Percentiles rank a stretch among this genome's conserved stretches.
Evolutionary conservation across 257 asterid genomes (phyloP).

Genomic region (Lavandula angustifolia): DNA sequence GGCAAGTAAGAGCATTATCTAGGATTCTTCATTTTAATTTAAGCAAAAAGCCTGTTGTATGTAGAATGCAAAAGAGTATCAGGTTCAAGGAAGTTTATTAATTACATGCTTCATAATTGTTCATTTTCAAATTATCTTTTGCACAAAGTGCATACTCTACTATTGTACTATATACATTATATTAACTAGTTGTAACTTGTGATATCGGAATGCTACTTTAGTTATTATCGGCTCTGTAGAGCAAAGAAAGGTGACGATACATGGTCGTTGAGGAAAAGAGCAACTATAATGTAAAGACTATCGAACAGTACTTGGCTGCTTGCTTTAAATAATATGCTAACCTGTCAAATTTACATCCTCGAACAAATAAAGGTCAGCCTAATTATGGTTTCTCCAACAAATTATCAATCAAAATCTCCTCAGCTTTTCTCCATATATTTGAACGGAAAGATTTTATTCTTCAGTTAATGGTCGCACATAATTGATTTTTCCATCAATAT

Average conservation of each 20-base stretch:
- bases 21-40: not conserved
- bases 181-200: not conserved
- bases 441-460: not conserved
- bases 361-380: not conserved
- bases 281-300: too few relatives aligned
- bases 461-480: not conserved
- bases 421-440: not conserved
- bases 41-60: not conserved
- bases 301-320: not conserved
- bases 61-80: not conserved
- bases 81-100: not conserved
- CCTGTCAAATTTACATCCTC: not conserved
- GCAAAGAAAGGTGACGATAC: not conserved
- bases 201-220: not conserved
- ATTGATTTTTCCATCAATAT: not conserved
- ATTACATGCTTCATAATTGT: not conserved
- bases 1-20: not conserved
- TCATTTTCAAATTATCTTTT: not conserved
- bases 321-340: not conserved
- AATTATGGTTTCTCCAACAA: not conserved
- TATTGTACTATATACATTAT: too few relatives aligned
- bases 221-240: not conserved
- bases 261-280: too few relatives aligned
- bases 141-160: not conserved
- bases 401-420: not conserved